Percentiles rank a stretch among this genome's conserved stretches.
Evolutionary conservation across 108 stramenopile species (phyloP).

Genomic region (Fragilaria crotonensis): DNA sequence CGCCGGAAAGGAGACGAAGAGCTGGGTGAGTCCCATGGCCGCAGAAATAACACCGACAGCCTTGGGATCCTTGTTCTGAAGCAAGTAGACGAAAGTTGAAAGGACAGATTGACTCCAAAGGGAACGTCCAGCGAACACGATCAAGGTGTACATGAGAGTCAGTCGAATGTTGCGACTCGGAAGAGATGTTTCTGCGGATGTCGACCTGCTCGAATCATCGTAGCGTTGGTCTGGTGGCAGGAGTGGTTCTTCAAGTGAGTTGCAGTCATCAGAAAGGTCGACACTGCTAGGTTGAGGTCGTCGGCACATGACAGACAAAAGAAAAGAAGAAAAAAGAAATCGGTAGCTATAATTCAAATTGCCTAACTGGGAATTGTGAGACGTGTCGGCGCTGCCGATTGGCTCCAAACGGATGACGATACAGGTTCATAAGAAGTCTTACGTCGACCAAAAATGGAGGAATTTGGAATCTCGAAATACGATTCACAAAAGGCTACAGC

Average conservation of each 20-base stretch:
- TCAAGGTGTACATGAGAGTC: constrained; percentile 21
- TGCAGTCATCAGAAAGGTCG: neutral
- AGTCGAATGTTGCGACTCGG: constrained; percentile 9
- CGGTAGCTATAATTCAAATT: neutral
- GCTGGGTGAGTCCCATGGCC: constrained; percentile 40
- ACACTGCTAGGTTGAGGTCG: neutral
- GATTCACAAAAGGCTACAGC: too few relatives aligned
- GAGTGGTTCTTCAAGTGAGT: neutral
- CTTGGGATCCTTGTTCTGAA: constrained; percentile 20
- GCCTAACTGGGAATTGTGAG: neutral
- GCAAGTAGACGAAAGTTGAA: constrained; percentile 32
- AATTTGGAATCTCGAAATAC: too few relatives aligned
- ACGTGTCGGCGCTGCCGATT: too few relatives aligned
- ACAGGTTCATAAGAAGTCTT: too few relatives aligned
- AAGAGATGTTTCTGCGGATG: neutral
- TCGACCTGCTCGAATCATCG: neutral
- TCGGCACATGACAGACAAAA: neutral
- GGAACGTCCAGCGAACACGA: constrained; percentile 34
- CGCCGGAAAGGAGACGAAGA: constrained; percentile 30
- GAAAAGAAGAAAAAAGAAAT: neutral
- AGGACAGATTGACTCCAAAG: constrained; percentile 49
- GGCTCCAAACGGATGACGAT: too few relatives aligned
- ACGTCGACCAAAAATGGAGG: too few relatives aligned
- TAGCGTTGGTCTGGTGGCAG: neutral
- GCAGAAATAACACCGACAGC: constrained; percentile 42